A percentile compares a stretch with the other conserved stretches of the same genome.
phyloP scores from a whole-genome alignment of 306 rosid species.

The Sesbania bispinosa region DNA sequence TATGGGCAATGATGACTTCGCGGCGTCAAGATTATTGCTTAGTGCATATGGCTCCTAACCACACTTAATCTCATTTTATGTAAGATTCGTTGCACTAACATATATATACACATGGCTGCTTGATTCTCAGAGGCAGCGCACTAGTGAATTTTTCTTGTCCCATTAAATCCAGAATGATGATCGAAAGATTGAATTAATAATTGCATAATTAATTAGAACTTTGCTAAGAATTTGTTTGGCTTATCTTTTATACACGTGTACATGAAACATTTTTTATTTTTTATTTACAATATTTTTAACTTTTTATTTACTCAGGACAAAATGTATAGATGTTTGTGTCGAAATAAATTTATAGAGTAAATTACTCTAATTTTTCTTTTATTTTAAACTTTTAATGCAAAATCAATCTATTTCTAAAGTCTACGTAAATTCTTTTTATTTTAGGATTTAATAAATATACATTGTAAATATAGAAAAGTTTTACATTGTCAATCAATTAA shows the following conservation, averaged over 20 bases:
- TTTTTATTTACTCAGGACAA: background rate
- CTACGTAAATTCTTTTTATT: too few relatives aligned
- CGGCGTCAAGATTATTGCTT: conserved; percentile 32
- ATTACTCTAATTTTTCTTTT: too few relatives aligned
- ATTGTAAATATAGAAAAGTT: too few relatives aligned
- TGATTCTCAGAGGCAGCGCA: conserved; percentile 23
- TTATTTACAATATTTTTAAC: background rate
- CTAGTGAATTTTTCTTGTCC: conserved; percentile 19
- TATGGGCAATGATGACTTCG: conserved; percentile 28
- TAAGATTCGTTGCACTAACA: conserved; percentile 28
- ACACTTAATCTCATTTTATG: conserved; percentile 7
- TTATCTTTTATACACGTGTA: background rate
- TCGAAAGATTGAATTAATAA: conserved; percentile 10
- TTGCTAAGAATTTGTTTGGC: background rate
- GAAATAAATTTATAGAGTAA: too few relatives aligned
- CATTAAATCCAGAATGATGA: conserved; percentile 19
- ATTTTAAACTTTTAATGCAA: too few relatives aligned
- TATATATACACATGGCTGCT: background rate
- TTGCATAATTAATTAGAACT: background rate
- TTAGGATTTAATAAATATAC: too few relatives aligned
- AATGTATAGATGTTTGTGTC: too few relatives aligned
- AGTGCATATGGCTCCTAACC: conserved; percentile 29
- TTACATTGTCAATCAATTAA: too few relatives aligned
- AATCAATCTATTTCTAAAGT: too few relatives aligned
- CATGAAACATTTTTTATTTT: background rate